These are phyloP conservation scores for Inosperma sp. DNA, from an alignment of 768 basidiomycete species.

Conservation along the genomic window DNA sequence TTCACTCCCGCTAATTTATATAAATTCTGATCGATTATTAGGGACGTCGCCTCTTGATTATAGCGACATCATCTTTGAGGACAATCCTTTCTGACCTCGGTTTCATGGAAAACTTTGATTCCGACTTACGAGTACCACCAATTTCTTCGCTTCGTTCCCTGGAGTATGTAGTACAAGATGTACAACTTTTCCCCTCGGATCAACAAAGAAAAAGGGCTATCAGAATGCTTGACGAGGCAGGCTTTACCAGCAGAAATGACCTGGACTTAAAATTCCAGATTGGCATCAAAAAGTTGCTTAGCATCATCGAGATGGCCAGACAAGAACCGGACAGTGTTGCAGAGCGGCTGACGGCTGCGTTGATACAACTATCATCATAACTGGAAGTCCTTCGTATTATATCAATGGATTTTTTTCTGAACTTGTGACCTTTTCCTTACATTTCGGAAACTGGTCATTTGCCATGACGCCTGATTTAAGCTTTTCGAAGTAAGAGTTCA, in stretches of 20 bases:
- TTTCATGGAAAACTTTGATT: conserved; percentile 83
- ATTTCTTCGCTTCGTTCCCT: conserved; percentile 67
- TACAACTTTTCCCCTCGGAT: conserved; percentile 64
- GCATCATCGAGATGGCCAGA: conserved; percentile 91
- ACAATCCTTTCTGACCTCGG: conserved; percentile 85
- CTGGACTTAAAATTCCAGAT: conserved; percentile 57
- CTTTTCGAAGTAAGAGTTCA: too few species aligned
- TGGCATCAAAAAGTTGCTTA: conserved; percentile 92
- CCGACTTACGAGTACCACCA: conserved; percentile 80
- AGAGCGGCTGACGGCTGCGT: conserved; percentile 57
- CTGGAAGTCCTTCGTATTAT: not conserved
- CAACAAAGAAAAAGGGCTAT: conserved; percentile 57
- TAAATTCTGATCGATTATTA: conserved; percentile 27
- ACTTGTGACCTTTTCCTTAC: too few species aligned
- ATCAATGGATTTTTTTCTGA: not conserved
- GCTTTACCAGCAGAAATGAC: conserved; percentile 49
- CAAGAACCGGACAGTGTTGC: conserved; percentile 88
- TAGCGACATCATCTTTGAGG: conserved; percentile 89
- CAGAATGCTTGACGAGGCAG: conserved; percentile 65
- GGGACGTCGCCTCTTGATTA: conserved; percentile 87
- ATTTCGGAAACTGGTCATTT: too few species aligned
- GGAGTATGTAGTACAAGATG: conserved; percentile 73
- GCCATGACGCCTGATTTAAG: too few species aligned
- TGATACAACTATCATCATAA: conserved; percentile 49
- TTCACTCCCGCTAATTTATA: not conserved